Evolutionary conservation across 352 stramenopile species (phyloP), one percentile per base, ranked within the genome.

Genomic region (Sclerospora graminicola): DNA sequence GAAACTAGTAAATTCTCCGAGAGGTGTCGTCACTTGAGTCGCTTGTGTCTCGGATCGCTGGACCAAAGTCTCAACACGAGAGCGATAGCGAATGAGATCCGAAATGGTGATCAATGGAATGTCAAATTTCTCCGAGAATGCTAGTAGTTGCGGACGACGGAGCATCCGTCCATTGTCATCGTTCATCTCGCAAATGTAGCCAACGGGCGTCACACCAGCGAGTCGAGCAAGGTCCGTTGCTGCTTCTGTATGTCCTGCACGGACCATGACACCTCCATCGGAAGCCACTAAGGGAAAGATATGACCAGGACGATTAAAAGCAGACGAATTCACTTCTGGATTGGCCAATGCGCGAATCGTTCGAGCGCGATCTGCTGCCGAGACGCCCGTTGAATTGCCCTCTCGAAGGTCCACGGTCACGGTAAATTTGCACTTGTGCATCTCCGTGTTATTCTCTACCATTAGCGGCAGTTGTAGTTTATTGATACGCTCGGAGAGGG

Each of bases 371-470:
- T 98, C 95, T 2, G 58, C 76, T 0, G 95, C 94, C 53, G 92
- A 98, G 41, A 98, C 98, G 46, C 96, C 96, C 30, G 95, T 98
- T 20, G 91, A 93, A 54, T 96, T 98, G 62, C 90, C 92, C 67
- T 75, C 72, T 9, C 66, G 51, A 8, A 82, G 41, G 70, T 99
- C 96, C 16, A 98, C 89, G 26, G 89, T 97, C 34, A 98, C 66
- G 27, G 89, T 96, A 65, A 98, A 99, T 28, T 97, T 97, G 52
- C 95, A 98, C 45, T 94, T 88, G 72, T 98, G 97, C 26, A 94
- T 87, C 68, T 99, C 96, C 56, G 97, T 95, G 66, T 98, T 99
- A 50, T 98, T 86, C 21, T 77, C 67, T 13, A 98, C 85, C 96
- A 99, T 99, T 7, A 95, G 62, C 29, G 93, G 92, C 26, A 98